Evolutionary conservation across 352 stramenopile species (phyloP).

Genomic region (Phytopythium montanum): DNA sequence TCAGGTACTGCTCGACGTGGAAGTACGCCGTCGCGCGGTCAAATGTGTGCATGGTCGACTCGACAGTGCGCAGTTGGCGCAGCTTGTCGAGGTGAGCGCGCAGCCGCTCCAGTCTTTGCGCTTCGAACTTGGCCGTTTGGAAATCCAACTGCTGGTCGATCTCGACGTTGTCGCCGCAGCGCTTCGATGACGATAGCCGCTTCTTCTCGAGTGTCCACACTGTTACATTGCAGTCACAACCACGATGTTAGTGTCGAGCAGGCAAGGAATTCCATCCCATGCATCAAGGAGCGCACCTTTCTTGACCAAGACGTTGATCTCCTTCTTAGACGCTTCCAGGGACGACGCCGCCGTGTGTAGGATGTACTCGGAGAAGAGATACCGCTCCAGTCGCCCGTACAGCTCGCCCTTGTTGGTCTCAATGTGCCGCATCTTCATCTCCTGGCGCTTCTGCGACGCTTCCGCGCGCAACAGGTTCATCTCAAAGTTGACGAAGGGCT

Average conservation of each 20-base stretch:
- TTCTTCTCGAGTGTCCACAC: constrained; percentile 64
- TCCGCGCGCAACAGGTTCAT: constrained; percentile 78
- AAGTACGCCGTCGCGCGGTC: constrained; percentile 79
- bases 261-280: not conserved
- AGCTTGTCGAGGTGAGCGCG: constrained; percentile 65
- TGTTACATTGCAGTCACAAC: constrained; percentile 9
- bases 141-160: constrained; percentile 57
- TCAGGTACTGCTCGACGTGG: constrained; percentile 81
- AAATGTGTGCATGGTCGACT: constrained; percentile 76
- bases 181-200: constrained; percentile 44
- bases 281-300: constrained; percentile 43
- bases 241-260: not conserved
- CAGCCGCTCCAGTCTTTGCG: constrained; percentile 54
- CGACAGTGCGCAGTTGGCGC: constrained; percentile 69
- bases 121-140: constrained; percentile 72
- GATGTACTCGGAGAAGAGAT: constrained; percentile 79
- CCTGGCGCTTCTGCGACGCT: constrained; percentile 73
- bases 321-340: constrained; percentile 55
- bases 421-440: constrained; percentile 84
- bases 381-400: constrained; percentile 65
- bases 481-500: constrained; percentile 81
- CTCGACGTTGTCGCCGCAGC: constrained; percentile 56
- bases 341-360: constrained; percentile 58
- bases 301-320: constrained; percentile 60
- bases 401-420: constrained; percentile 80